Evolutionary conservation across 2,329 filamentous ascomycete species (phyloP), one percentile per base, ranked within the genome.

Genomic region (Diaporthe sp.): DNA sequence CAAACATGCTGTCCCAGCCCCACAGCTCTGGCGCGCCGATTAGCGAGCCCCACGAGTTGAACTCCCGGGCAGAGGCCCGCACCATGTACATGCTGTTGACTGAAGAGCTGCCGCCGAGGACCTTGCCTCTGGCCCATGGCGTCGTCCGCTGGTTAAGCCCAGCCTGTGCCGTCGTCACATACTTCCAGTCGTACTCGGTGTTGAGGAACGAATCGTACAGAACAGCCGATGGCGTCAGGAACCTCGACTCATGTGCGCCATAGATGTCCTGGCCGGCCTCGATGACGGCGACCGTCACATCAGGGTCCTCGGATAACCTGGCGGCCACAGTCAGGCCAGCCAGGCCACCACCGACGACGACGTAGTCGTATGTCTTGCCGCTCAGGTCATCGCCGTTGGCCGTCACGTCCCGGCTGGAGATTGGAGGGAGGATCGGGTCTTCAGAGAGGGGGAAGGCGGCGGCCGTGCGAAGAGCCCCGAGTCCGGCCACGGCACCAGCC

Each of bases 301-400:
- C 73, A 22, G 75, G 53, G 71, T 82, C 75, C 68, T 80, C 80
- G 17, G 80, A 78, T 34, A 82, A 71, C 61, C 80, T 78, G 57
- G 81, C 80, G 8, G 78, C 80, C 31, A 82, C 79, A 4, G 79
- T 78, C 12, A 82, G 74, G 12, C 80, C 80, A 6, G 73, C 70
- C 9, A 71, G 44, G 2, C 75, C 75, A 19, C 67, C 75, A 22
- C 75, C 75, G 13, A 76, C 73, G 42, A 76, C 68, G 31, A 76
- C 34, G 17, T 76, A 76, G 73, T 76, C 75, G 19, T 76, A 76
- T 0, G 76, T 71, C 60, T 73, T 53, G 28, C 71, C 71, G 58
- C 25, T 65, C 37, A 73, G 22, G 13, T 65, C 71, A 46, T 55
- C 71, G 12, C 71, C 71, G 19, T 53, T 65, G 4, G n/a, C 10